Base-by-base conservation (phyloP, 2,329 filamentous ascomycete genomes). In the Xylaria sp. region DNA sequence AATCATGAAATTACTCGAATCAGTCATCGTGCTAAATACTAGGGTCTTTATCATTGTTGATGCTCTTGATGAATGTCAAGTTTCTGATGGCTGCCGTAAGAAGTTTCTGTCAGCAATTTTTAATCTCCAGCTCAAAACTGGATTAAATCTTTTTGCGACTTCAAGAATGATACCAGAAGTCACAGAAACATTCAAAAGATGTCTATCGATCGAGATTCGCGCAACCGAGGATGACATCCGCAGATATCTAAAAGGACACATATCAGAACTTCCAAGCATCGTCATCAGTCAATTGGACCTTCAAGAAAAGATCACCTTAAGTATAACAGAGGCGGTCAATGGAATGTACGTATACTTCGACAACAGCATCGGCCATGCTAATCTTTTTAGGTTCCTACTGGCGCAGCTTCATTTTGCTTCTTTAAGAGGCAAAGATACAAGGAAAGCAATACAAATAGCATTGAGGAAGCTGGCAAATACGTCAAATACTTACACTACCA, bases 321-420 rank as follows among this genome's bases (percentile, higher is more conserved):
- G 13, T 3, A 78, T 81, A 44, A 62, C 68, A 1, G 61, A 74
- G 26, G 63, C 72, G 3, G 76, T 69, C 0, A 70, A 78, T 49
- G 79, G 79, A 67, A 81, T 80, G 78, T 81, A 71, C n/a, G 79
- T 76, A 23, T 68, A 7, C 1, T 36, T 13, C 6, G 9, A 36
- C 2, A 11, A 36, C 10, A 36, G 9, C 2, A 36, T 36, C 0
- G 33, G 9, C 10, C 6, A 13, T 13, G 36, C 36, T 38, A 13
- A 38, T 38, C 2, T 4, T 10, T 13, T 38, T 13, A 82, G 79
- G 79, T 82, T 82, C 70, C 76, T 83, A 6, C 75, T 82, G 10
- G 82, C 80, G 15, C 73, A 79, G 28, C 76, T 84, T 7, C 72
- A 82, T 71, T 63, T 80, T 5, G 74, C 78, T 23, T 80, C 78